Percentiles rank a stretch among this genome's conserved stretches.
Conservation (phyloP, 2,329 filamentous ascomycete species). For the Pseudopyrenochaeta lycopersici region DNA sequence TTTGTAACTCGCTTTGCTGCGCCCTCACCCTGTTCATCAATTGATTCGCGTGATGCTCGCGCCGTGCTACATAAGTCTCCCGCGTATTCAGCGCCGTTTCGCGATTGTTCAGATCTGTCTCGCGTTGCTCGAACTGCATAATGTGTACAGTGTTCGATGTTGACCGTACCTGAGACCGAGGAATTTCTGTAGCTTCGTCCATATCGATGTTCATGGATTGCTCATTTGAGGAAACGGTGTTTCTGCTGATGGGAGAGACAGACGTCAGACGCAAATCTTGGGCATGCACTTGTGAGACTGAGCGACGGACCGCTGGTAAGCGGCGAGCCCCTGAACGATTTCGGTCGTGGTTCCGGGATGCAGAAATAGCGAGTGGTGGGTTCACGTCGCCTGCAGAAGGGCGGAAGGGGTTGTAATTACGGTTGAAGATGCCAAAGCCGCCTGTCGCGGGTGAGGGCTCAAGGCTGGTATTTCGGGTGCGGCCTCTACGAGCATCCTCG, state of each 20-base stretch:
- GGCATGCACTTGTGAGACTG: neutral
- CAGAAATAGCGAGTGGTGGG: neutral
- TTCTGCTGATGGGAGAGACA: neutral
- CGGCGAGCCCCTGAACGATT: neutral
- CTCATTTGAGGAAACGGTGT: neutral
- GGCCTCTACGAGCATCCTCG: neutral
- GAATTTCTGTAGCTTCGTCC: neutral
- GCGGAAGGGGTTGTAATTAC: neutral
- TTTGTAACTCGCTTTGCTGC: conserved; percentile 11
- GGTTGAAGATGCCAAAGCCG: neutral
- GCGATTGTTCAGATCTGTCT: neutral
- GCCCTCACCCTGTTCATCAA: neutral
- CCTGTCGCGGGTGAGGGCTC: too few species aligned
- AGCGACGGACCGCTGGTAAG: too few species aligned
- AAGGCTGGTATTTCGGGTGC: too few species aligned
- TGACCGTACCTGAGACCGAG: neutral
- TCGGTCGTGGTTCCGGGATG: neutral
- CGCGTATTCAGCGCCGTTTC: neutral
- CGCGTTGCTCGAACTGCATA: neutral
- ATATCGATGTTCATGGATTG: neutral
- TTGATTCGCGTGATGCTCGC: neutral
- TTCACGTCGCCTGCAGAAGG: neutral
- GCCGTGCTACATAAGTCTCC: neutral
- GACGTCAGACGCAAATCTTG: neutral
- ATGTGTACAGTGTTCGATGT: neutral